Evolutionary conservation across 1,284 basidiomycete species (phyloP).

Genomic region (Leccinum pachyderme): DNA sequence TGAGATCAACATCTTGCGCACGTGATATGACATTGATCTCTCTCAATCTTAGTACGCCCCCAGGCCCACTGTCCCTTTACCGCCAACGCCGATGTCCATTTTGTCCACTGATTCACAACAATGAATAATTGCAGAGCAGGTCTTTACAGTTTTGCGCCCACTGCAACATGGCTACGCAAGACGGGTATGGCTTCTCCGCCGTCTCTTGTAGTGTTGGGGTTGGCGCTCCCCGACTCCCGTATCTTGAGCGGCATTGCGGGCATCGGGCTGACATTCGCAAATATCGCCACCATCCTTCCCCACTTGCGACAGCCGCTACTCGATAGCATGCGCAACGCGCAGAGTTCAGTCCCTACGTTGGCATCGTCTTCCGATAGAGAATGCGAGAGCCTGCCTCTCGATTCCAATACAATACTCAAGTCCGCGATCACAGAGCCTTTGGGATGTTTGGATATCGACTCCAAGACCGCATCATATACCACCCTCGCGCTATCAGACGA

Average conservation of each 20-base stretch:
- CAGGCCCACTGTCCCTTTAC: not conserved
- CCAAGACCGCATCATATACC: not conserved
- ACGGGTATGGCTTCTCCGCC: constrained; percentile 30
- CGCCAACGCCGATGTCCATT: constrained; percentile 2
- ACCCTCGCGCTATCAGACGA: not conserved
- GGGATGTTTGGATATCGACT: not conserved
- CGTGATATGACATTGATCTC: constrained; percentile 19
- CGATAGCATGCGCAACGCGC: constrained; percentile 6
- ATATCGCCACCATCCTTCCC: constrained; percentile 27
- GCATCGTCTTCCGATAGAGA: not conserved
- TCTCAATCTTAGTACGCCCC: not conserved
- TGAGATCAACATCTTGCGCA: constrained; percentile 13
- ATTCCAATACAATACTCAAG: not conserved
- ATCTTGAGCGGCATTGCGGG: constrained; percentile 25
- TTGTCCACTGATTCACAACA: constrained; percentile 1
- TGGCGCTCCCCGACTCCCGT: constrained; percentile 30
- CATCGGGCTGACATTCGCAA: constrained; percentile 28
- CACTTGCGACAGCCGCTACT: constrained; percentile 24
- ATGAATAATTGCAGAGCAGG: constrained; percentile 28
- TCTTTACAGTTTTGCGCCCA: constrained; percentile 26
- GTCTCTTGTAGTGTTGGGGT: constrained; percentile 23
- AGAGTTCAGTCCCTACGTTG: not conserved
- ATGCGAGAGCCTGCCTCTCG: not conserved
- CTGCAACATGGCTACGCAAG: constrained; percentile 20
- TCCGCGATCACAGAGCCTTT: not conserved